Evolutionary conservation across 768 basidiomycete genomes (phyloP), one percentile per base, ranked within the genome.

Genomic region (Naganishia friedmannii): DNA sequence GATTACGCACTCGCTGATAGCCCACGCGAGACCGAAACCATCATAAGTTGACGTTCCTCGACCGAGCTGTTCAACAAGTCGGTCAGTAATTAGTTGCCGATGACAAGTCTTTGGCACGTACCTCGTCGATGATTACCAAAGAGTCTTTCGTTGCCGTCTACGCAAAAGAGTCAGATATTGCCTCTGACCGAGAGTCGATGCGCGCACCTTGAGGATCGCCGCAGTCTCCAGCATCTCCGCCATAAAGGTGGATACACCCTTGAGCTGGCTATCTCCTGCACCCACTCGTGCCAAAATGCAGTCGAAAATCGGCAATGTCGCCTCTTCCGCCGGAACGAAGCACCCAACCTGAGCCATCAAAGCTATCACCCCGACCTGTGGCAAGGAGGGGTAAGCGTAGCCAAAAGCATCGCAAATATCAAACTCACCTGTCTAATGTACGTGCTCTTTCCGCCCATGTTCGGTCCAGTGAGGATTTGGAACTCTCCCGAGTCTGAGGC

Each of bases 141-240:
- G 93, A 97, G 79, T 98, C 88, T 74, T 88, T 88, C 0, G 92
- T 91, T 0, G 96, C 93, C 32, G 91, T 89, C 93, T 96, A 19
- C 23, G 32, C 19, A 21, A 31, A 19, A 26, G 1, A 10, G 53
- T 63, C 37, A 67, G 32, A 15, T 53, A 12, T 26, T 26, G 10
- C 32, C 4, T n/a, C 21, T 9, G 3, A 45, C 26, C 17, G 19
- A 48, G 32, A 45, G 15, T 39, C 55, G 66, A n/a, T 51, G 37
- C 76, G 74, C 87, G 32, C 45, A 92, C 92, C 75, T 89, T 86
- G 53, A 99, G 85, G 75, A 98, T 98, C 0, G 91, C 92, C 0
- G 96, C 94, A 0, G 94, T 98, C 81, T 99, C 96, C 32, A 99
- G 85, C 96, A 98, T 98, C 81, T 99, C 96, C 1, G 93, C 94